Evolutionary conservation across 108 stramenopile genomes (phyloP).

Genomic region (Fragilaria radians): DNA sequence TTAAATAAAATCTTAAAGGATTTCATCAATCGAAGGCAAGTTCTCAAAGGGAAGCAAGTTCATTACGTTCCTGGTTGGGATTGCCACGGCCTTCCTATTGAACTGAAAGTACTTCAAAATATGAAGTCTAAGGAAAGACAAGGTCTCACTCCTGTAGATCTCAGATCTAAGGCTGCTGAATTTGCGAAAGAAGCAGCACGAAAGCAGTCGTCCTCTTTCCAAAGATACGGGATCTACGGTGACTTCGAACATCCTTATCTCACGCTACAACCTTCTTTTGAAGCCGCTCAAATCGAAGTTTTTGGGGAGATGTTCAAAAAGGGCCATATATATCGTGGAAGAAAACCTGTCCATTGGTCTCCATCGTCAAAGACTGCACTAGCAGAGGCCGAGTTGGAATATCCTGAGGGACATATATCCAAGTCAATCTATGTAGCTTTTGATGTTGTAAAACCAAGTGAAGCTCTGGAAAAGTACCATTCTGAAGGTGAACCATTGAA

Average conservation of each 20-base stretch:
- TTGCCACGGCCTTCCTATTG: conserved; percentile 98
- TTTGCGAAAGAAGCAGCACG: conserved; percentile 92
- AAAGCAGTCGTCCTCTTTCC: conserved; percentile 80
- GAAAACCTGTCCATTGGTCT: conserved; percentile 98
- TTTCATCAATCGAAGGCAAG: conserved; percentile 94
- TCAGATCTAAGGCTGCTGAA: conserved; percentile 83
- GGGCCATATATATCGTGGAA: conserved; percentile 94
- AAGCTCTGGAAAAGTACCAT: conserved; percentile 44
- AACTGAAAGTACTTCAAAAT: conserved; percentile 95
- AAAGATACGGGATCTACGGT: conserved; percentile 94
- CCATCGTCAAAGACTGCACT: conserved; percentile 94
- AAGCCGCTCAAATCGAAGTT: conserved; percentile 94
- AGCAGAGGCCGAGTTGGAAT: conserved; percentile 98
- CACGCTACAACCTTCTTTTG: conserved; percentile 94
- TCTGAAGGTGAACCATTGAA: conserved; percentile 48
- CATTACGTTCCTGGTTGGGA: conserved; percentile 99
- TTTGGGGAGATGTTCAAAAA: conserved; percentile 95
- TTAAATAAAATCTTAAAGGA: conserved; percentile 98
- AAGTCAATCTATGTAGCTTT: conserved; percentile 92
- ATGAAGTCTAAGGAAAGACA: conserved; percentile 84
- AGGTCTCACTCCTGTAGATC: conserved; percentile 66
- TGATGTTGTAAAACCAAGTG: conserved; percentile 57
- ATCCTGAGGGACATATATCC: conserved; percentile 90
- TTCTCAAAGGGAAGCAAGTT: conserved; percentile 91
- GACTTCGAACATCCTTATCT: conserved; percentile 96